phyloP scores from a whole-genome alignment of 257 asterid genomes.

The Marsdenia floribunda region DNA sequence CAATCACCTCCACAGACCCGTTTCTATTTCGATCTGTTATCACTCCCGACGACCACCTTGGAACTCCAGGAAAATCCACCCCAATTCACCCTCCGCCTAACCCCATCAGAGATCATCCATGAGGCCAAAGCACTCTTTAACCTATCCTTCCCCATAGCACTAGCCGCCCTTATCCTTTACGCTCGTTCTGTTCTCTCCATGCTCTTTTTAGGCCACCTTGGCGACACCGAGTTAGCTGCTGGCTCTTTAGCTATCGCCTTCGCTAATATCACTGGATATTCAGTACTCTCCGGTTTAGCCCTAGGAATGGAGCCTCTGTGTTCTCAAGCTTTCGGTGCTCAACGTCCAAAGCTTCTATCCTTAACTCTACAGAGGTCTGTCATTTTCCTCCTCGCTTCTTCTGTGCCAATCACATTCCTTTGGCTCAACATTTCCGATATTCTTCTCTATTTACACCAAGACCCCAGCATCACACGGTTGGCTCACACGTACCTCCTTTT shows the following conservation, averaged over 20 bases:
- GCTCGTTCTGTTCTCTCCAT: conserved; percentile 65
- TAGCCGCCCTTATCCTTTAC: conserved; percentile 63
- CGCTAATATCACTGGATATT: conserved; percentile 70
- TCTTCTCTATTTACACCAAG: conserved; percentile 60
- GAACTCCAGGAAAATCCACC: conserved; percentile 22
- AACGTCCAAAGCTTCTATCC: conserved; percentile 52
- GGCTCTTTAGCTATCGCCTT: conserved; percentile 78
- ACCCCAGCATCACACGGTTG: conserved; percentile 47
- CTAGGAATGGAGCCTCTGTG: conserved; percentile 87
- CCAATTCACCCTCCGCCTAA: conserved; percentile 16
- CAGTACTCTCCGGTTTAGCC: conserved; percentile 61
- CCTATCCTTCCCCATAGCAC: conserved; percentile 64
- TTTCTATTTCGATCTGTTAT: conserved; percentile 42
- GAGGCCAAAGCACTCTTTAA: conserved; percentile 47
- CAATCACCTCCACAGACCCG: conserved; percentile 31
- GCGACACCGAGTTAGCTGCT: conserved; percentile 59
- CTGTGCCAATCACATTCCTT: conserved; percentile 51
- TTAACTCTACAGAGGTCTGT: conserved; percentile 55
- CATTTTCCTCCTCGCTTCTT: conserved; percentile 52
- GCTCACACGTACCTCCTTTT: conserved; percentile 59
- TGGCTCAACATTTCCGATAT: conserved; percentile 64
- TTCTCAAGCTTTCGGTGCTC: conserved; percentile 80
- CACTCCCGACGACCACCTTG: conserved; percentile 29
- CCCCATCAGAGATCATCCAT: conserved; percentile 24
- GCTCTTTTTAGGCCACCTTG: conserved; percentile 70